A percentile compares a stretch with the other conserved stretches of the same genome.
Evolutionary conservation across 495 filamentous ascomycete species (phyloP).

Genomic region (Apiosordaria backusii): DNA sequence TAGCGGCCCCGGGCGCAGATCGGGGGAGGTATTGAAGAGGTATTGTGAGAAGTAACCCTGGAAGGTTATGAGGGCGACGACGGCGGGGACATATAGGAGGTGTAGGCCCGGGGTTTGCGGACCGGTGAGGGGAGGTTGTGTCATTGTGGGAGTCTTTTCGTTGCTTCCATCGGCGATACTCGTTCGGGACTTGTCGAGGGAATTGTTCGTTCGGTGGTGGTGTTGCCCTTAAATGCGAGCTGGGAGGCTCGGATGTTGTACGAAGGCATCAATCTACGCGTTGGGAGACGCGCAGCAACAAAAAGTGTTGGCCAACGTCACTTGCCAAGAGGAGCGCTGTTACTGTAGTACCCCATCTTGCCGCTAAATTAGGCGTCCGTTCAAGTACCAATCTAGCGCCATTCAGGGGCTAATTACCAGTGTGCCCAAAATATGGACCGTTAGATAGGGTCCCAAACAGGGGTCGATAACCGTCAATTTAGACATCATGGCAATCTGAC

Average conservation of each 20-base stretch:
- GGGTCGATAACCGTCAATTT: neutral
- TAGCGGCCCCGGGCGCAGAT: slow-evolving; percentile 67
- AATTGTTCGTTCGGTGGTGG: neutral
- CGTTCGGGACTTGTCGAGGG: neutral
- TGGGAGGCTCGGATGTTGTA: neutral
- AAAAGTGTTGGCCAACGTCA: neutral
- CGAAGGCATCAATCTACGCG: neutral
- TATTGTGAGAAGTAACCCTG: slow-evolving; percentile 81
- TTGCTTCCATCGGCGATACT: slow-evolving; percentile 16
- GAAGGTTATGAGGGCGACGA: slow-evolving; percentile 66
- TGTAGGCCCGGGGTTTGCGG: slow-evolving; percentile 34
- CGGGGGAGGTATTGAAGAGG: slow-evolving; percentile 59
- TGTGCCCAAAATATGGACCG: neutral
- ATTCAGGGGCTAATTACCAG: neutral
- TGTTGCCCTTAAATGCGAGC: neutral
- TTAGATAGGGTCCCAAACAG: neutral
- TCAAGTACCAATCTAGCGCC: neutral
- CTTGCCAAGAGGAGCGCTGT: neutral
- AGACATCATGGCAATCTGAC: neutral
- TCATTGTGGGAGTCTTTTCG: slow-evolving; percentile 10
- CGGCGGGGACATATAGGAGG: slow-evolving; percentile 62
- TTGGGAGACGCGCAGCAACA: neutral
- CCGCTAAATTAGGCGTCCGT: neutral
- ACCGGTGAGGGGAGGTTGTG: slow-evolving; percentile 27
- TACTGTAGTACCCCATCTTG: neutral